Base-by-base conservation (phyloP, 2,329 filamentous ascomycete species). In the Fonsecaea erecta region DNA sequence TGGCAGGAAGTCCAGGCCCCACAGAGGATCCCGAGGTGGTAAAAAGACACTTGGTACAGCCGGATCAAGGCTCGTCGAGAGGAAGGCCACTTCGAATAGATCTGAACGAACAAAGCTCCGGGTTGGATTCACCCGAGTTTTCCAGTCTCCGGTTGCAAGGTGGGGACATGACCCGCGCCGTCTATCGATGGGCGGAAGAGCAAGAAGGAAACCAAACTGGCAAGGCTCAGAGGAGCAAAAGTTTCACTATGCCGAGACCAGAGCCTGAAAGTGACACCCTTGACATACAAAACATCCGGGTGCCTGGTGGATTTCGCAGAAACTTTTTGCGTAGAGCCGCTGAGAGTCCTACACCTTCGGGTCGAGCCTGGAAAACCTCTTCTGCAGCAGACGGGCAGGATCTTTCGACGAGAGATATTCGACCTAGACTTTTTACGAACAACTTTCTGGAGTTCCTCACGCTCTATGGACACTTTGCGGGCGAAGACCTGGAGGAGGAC, bases 381-480 rank as follows among this genome's bases (percentile, higher is more conserved):
- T 58, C 74, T 74, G 62, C 75, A 76, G 26, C 68, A 74, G 24
- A 74, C 70, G 30, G 78, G 76, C 66, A 77, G 74, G 58, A 77
- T 72, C 56, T 72, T 78, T 75, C 71, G 60, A 75, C 74, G 66
- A 68, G 73, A 59, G 67, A 48, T 53, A 74, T 60, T 72, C 77
- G 83, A 62, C 86, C 85, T 40, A 86, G 87, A 67, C 82, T 96
- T 34, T 88, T 97, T 64, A 97, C 95, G 0, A 93, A 86, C 70
- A 99, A 91, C 78, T 99, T 99, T 75, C 86, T 99, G 65, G 96
- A 99, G 76, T 99, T 99, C 73, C 77, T 99, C 57, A 93, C 92
- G 7, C 85, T 99, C 32, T 99, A 97, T 73, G 95, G 95, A 3
- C 95, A 99, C 79, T 99, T 99, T 76, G 95, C 95, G 1, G 95